Conservation (phyloP, 169 alveolate genomes). For the Eimeria falciformis region DNA sequence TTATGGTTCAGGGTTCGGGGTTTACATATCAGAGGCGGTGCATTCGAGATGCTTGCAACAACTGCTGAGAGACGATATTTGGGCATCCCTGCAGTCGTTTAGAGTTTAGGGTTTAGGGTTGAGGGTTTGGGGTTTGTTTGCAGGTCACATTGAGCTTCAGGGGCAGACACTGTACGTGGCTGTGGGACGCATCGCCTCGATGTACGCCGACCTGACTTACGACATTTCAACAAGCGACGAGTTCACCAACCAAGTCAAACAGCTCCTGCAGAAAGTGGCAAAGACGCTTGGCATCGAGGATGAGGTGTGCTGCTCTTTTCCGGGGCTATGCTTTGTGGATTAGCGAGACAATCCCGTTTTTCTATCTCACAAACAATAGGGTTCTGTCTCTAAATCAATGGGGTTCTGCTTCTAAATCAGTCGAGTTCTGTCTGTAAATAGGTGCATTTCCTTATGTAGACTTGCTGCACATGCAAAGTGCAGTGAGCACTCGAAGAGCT, state of each 20-base stretch:
- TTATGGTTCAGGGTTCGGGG: background rate
- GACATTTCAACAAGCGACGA: constrained; percentile 38
- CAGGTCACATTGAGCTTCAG: constrained; percentile 58
- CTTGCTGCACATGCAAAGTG: too few species aligned
- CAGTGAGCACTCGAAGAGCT: too few species aligned
- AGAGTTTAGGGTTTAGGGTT: background rate
- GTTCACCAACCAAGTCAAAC: background rate
- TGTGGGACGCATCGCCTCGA: constrained; percentile 1
- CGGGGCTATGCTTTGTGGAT: too few species aligned
- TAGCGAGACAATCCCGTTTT: too few species aligned
- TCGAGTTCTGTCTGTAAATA: too few species aligned
- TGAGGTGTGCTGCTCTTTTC: background rate
- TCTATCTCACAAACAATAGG: too few species aligned
- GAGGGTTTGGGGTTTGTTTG: background rate
- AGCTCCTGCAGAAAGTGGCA: constrained; percentile 25
- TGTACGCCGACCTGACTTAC: constrained; percentile 43
- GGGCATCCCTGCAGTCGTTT: background rate
- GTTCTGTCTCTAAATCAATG: too few species aligned
- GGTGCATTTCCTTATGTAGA: too few species aligned
- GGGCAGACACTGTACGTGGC: constrained; percentile 24
- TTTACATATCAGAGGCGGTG: background rate
- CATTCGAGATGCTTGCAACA: background rate
- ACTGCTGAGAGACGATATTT: background rate
- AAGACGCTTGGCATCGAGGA: background rate
- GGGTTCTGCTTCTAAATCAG: too few species aligned